Evolutionary conservation across 345 rosid species (phyloP).

Genomic region (Eucalyptus marginata): DNA sequence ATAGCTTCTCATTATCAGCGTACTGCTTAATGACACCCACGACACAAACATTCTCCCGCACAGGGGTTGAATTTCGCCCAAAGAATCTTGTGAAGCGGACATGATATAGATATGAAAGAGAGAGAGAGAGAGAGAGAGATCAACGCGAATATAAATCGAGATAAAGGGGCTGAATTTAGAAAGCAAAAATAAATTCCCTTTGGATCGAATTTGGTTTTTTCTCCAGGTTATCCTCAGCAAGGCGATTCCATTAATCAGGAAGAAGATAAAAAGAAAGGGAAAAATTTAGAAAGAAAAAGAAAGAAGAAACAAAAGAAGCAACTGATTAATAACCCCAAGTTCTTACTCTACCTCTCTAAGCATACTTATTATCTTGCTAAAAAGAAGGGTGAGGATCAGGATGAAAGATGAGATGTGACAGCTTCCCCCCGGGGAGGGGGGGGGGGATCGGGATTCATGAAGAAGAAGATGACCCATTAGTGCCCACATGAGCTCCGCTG

Average conservation of each 20-base stretch:
- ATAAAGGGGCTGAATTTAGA: neutral
- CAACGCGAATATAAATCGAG: neutral
- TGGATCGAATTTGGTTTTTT: conserved; percentile 8
- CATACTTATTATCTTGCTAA: conserved; percentile 9
- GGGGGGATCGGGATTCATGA: conserved; percentile 9
- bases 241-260: conserved; percentile 1
- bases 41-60: neutral
- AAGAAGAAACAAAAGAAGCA: neutral
- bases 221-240: conserved; percentile 15
- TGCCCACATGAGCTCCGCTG: conserved; percentile 7
- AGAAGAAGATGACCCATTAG: conserved; percentile 39
- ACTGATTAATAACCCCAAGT: neutral
- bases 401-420: neutral
- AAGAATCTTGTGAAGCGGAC: neutral
- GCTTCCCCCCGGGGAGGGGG: neutral
- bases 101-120: neutral
- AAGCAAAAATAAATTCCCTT: conserved; percentile 2
- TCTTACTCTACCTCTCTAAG: conserved; percentile 1
- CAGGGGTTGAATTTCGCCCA: neutral
- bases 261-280: neutral
- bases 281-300: neutral
- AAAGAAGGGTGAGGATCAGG: neutral
- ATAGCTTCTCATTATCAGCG: neutral
- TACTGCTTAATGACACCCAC: neutral
- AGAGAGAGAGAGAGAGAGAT: neutral